Conservation (phyloP, 768 basidiomycete genomes). For the Exsudoporus frostii region DNA sequence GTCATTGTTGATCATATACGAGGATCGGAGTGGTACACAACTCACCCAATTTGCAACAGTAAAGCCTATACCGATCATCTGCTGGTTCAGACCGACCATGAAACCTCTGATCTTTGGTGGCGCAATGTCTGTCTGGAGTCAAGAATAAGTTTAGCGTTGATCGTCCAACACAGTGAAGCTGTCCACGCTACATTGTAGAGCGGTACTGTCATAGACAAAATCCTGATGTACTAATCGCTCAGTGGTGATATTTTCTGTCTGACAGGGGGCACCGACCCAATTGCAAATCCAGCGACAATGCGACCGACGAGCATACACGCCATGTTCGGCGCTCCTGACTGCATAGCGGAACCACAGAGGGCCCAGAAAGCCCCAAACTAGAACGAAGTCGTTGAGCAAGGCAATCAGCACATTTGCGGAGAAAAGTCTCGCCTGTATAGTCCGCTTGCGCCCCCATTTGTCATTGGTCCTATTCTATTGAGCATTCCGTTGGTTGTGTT, state of each 20-base stretch:
- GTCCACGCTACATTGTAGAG: constrained; percentile 11
- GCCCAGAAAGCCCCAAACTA: constrained; percentile 47
- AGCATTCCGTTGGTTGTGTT: neutral
- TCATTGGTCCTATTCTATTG: constrained; percentile 17
- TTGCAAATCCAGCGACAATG: constrained; percentile 54
- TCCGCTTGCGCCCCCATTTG: constrained; percentile 16
- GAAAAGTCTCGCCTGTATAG: constrained; percentile 8
- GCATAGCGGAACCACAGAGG: constrained; percentile 58
- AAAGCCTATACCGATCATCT: constrained; percentile 61
- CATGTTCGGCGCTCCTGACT: constrained; percentile 56
- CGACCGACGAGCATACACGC: constrained; percentile 55
- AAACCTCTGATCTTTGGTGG: constrained; percentile 62
- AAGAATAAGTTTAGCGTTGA: neutral
- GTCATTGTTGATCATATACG: neutral
- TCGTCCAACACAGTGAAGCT: neutral
- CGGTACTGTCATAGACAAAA: constrained; percentile 20
- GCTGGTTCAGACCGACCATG: constrained; percentile 59
- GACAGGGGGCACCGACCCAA: constrained; percentile 41
- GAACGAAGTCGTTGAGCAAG: neutral
- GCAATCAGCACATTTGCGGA: neutral
- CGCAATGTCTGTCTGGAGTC: constrained; percentile 55
- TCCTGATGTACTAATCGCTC: neutral
- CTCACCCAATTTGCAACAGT: constrained; percentile 58
- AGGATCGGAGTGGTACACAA: constrained; percentile 5
- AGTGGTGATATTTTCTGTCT: neutral